phyloP scores from a whole-genome alignment of 306 rosid species.

The Carpinus viminea region DNA sequence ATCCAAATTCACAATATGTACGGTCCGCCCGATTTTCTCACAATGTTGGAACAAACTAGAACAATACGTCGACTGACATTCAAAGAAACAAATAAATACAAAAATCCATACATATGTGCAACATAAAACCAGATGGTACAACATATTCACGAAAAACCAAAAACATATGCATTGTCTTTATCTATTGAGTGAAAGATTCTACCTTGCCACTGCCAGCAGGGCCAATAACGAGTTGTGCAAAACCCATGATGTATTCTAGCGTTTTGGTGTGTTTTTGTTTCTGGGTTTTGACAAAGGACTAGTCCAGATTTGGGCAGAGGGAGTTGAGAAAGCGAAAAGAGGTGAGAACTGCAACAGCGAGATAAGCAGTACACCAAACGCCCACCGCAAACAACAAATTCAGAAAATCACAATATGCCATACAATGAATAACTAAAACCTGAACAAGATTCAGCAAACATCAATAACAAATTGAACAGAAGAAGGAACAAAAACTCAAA shows the following conservation, averaged over 20 bases:
- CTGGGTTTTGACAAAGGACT: neutral
- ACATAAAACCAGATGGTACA: neutral
- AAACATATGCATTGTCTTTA: neutral
- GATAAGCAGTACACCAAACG: conserved; percentile 67
- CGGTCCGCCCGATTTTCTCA: conserved; percentile 43
- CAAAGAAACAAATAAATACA: conserved; percentile 2
- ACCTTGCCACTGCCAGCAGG: conserved; percentile 89
- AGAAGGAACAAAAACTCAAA: neutral
- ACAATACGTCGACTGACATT: conserved; percentile 73
- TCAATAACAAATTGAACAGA: neutral
- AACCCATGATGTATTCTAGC: conserved; percentile 42
- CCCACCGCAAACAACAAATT: conserved; percentile 48
- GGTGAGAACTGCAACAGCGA: conserved; percentile 61
- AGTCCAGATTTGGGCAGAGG: conserved; percentile 38
- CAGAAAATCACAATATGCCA: conserved; percentile 51
- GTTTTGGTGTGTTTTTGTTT: neutral
- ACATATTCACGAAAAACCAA: conserved; percentile 1
- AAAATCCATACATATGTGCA: neutral
- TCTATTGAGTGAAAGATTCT: conserved; percentile 4
- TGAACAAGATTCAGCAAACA: conserved; percentile 18
- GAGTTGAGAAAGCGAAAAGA: conserved; percentile 47
- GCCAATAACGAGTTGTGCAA: conserved; percentile 65
- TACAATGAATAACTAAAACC: conserved; percentile 41
- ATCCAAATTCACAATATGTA: conserved; percentile 76
- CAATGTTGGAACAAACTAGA: conserved; percentile 75